A percentile compares a stretch with the other conserved stretches of the same genome.
phyloP scores from a whole-genome alignment of 495 filamentous ascomycete genomes.

The Aspergillus bertholletiae region DNA sequence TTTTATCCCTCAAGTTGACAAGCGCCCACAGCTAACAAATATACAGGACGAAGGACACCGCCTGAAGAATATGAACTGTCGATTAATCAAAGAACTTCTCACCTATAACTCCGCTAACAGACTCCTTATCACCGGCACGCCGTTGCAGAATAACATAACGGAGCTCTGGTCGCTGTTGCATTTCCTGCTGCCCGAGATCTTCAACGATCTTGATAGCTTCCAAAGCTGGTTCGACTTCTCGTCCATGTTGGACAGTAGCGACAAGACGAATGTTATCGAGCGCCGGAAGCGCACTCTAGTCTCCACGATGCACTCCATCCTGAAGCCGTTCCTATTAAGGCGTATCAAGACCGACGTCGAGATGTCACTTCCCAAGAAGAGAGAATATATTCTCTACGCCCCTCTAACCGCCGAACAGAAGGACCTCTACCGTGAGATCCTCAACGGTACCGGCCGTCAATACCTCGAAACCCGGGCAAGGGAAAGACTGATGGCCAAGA shows the following conservation, averaged over 20 bases:
- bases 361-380: constrained; percentile 83
- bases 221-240: constrained; percentile 97
- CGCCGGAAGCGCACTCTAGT: constrained; percentile 75
- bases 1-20: background rate
- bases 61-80: constrained; percentile 94
- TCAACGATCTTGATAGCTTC: constrained; percentile 83
- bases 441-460: constrained; percentile 70
- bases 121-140: constrained; percentile 91
- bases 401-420: constrained; percentile 84
- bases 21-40: constrained; percentile 7
- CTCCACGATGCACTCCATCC: constrained; percentile 82
- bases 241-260: constrained; percentile 70
- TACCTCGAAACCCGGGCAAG: constrained; percentile 84
- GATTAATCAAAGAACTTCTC: constrained; percentile 81
- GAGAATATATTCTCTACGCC: constrained; percentile 92
- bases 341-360: constrained; percentile 93
- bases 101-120: constrained; percentile 85
- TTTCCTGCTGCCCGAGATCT: constrained; percentile 89
- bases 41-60: constrained; percentile 87
- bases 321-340: constrained; percentile 87
- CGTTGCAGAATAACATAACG: constrained; percentile 90
- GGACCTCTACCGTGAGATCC: constrained; percentile 84
- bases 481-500: constrained; percentile 53
- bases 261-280: constrained; percentile 55
- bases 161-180: constrained; percentile 95